Conservation (phyloP, 129 eudicot species). For the Daucus carota region DH1_v3.0 NC_030384.2:38886501-38887000, state of each 20-base stretch:
- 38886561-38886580: no score
- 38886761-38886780: neutral
- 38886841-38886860: neutral
- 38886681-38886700: neutral
- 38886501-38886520: neutral
- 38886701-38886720: neutral
- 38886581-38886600: neutral
- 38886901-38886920: no score
- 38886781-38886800: neutral
- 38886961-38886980: neutral
- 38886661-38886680: neutral
- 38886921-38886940: neutral
- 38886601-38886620: neutral
- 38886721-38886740: neutral
- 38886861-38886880: neutral
- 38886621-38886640: neutral
- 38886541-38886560: neutral
- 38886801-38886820: neutral
- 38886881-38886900: neutral
- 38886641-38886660: neutral
- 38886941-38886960: neutral
- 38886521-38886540: neutral
- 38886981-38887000: no score
- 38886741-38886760: no score
- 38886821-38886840: no score